Percentiles rank a stretch among this genome's conserved stretches.
These are phyloP conservation scores for Botryotinia globosa DNA, from an alignment of 2,329 filamentous ascomycete species.

Conservation along the genomic window DNA sequence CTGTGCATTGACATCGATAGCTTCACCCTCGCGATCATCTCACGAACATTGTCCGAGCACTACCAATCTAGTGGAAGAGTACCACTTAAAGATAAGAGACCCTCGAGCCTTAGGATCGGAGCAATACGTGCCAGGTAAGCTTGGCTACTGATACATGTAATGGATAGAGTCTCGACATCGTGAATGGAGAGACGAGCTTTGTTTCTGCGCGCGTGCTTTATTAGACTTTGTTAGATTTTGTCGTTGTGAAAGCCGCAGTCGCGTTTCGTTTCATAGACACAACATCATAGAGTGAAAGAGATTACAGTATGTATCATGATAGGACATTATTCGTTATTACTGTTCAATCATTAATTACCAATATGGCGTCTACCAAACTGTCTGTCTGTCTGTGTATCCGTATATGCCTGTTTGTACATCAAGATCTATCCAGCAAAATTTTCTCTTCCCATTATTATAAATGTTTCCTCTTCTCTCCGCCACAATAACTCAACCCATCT, in stretches of 20 bases:
- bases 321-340: background rate
- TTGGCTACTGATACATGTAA: background rate
- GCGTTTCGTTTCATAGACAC: background rate
- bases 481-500: too few relatives aligned
- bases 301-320: background rate
- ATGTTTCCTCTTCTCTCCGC: too few relatives aligned
- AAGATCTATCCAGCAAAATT: background rate
- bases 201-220: background rate
- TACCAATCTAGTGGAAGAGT: background rate
- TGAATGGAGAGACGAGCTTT: background rate
- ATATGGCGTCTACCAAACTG: background rate
- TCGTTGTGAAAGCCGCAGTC: background rate
- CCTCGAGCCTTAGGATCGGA: background rate
- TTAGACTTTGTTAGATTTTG: background rate
- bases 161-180: background rate
- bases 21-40: background rate
- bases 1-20: background rate
- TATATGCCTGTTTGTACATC: slow-evolving; percentile 1
- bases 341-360: background rate
- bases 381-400: background rate
- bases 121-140: background rate
- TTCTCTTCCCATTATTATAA: background rate
- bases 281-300: too few relatives aligned
- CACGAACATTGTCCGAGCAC: background rate
- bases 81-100: background rate